A percentile compares a stretch with the other conserved stretches of the same genome.
Conservation (phyloP, 441 rosid genomes). For the Flueggea neowawraea region DNA sequence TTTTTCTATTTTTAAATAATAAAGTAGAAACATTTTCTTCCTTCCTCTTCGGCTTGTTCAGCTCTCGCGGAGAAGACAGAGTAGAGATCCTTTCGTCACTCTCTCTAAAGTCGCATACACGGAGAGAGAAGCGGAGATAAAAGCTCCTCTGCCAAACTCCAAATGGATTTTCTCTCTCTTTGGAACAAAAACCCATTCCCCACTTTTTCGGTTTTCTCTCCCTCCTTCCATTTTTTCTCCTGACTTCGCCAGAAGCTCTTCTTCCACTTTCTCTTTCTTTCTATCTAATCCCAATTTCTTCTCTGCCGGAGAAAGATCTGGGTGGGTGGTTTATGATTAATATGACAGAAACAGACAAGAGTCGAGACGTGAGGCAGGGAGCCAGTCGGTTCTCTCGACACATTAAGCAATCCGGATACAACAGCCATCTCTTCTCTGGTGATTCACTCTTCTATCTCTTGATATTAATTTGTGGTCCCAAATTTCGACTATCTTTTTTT, state of each 20-base stretch:
- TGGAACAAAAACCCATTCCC: constrained; percentile 21
- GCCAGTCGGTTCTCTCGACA: constrained; percentile 47
- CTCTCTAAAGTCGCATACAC: constrained; percentile 2
- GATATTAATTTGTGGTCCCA: neutral
- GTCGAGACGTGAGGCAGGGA: constrained; percentile 56
- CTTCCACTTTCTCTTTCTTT: constrained; percentile 1
- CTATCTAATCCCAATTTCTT: neutral
- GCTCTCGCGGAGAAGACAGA: neutral
- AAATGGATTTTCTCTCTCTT: constrained; percentile 18
- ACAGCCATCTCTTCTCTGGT: constrained; percentile 24
- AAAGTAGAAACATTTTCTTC: constrained; percentile 4
- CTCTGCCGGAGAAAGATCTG: neutral
- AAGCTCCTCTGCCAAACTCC: constrained; percentile 6
- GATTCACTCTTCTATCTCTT: constrained; percentile 17
- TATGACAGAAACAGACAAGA: constrained; percentile 51
- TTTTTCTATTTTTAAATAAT: too few relatives aligned
- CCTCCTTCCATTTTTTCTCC: constrained; percentile 13
- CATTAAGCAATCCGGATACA: constrained; percentile 16
- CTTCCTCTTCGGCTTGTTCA: constrained; percentile 5
- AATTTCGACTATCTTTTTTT: neutral
- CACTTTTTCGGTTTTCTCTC: constrained; percentile 16
- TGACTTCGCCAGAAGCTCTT: neutral
- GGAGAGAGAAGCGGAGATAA: constrained; percentile 26
- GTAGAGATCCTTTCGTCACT: constrained; percentile 4
- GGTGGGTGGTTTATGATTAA: constrained; percentile 19